These are phyloP conservation scores for Phytopythium aichiense DNA, from an alignment of 352 stramenopile genomes.

Conservation along the genomic window DNA sequence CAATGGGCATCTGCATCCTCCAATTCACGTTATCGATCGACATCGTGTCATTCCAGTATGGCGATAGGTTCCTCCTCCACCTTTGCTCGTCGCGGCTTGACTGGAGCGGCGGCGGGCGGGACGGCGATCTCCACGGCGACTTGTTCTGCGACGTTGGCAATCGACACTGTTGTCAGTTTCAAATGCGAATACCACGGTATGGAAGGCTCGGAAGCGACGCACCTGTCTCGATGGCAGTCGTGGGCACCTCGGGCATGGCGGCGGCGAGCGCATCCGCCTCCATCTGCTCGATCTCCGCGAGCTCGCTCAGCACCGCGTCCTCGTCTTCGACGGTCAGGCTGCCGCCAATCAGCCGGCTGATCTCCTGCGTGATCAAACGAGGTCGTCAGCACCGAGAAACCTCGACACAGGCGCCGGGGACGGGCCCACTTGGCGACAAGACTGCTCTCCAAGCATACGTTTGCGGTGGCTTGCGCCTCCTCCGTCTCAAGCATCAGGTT, in stretches of 20 bases:
- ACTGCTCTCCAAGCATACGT: conserved; percentile 30
- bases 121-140: conserved; percentile 3
- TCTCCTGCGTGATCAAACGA: conserved; percentile 48
- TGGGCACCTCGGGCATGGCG: conserved; percentile 60
- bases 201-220: not conserved
- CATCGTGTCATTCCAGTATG: conserved; percentile 3
- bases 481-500: conserved; percentile 88
- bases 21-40: not conserved
- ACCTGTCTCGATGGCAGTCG: conserved; percentile 37
- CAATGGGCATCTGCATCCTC: not conserved
- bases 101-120: not conserved
- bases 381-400: not conserved
- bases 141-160: not conserved
- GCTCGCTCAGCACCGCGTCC: conserved; percentile 77
- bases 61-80: conserved; percentile 13
- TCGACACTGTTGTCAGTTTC: too few relatives aligned
- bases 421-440: not conserved
- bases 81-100: conserved; percentile 5
- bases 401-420: not conserved
- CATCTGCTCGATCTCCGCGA: conserved; percentile 78
- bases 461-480: conserved; percentile 74
- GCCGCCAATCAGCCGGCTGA: conserved; percentile 75
- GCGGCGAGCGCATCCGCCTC: conserved; percentile 53
- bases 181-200: not conserved
- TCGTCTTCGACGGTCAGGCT: conserved; percentile 81